Evolutionary conservation across 495 filamentous ascomycete genomes (phyloP).

Genomic region (Penicillium paxilli): DNA sequence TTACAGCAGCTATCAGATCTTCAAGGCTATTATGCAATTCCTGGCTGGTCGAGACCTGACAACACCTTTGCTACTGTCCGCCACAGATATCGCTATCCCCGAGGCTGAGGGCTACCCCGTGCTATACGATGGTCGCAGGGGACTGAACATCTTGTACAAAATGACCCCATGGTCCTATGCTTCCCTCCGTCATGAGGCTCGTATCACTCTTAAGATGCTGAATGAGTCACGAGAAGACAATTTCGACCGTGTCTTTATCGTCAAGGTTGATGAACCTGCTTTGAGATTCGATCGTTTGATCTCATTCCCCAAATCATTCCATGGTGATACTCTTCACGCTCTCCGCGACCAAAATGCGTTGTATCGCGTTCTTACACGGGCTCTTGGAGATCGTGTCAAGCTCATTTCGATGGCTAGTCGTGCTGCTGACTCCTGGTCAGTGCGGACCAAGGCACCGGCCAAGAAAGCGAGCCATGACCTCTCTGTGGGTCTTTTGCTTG

Average conservation of each 20-base stretch:
- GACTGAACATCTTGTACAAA: conserved; percentile 85
- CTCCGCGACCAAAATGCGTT: conserved; percentile 38
- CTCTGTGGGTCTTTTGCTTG: conserved; percentile 66
- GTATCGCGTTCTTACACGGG: conserved; percentile 63
- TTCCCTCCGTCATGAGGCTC: conserved; percentile 69
- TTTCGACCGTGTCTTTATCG: conserved; percentile 80
- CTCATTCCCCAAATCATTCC: conserved; percentile 30
- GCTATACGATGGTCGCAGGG: conserved; percentile 64
- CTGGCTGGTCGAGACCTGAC: conserved; percentile 70
- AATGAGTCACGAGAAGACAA: conserved; percentile 73
- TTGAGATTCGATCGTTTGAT: conserved; percentile 69
- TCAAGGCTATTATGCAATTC: conserved; percentile 88
- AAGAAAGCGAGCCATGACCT: conserved; percentile 36
- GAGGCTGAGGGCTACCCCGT: conserved; percentile 41
- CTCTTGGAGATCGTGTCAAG: conserved; percentile 71
- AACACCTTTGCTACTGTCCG: conserved; percentile 58
- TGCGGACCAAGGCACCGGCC: conserved; percentile 23
- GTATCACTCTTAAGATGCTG: conserved; percentile 66
- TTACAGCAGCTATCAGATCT: conserved; percentile 89
- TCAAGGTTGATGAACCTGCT: conserved; percentile 64
- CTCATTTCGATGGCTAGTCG: conserved; percentile 59
- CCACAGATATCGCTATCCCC: conserved; percentile 30
- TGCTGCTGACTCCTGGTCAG: conserved; percentile 34
- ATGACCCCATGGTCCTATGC: conserved; percentile 86
- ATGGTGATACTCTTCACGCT: conserved; percentile 29